These are phyloP conservation scores for Paxillus rubicundulus DNA, from an alignment of 768 basidiomycete genomes.

Conservation along the genomic window DNA sequence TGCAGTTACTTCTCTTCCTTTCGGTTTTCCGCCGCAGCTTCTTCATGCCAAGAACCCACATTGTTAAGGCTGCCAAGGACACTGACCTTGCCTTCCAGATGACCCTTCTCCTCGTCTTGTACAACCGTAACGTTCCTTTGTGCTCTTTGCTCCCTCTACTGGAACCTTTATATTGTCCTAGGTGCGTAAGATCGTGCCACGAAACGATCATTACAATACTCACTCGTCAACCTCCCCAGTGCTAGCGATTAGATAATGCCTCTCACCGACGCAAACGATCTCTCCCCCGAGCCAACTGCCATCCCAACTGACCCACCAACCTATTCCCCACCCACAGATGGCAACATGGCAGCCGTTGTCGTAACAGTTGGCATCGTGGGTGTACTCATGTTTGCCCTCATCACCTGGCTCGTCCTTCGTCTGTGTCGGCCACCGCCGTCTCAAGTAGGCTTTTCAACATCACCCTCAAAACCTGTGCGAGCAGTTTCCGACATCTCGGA, in stretches of 20 bases:
- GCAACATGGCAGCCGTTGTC: conserved; percentile 22
- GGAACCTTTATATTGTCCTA: not conserved
- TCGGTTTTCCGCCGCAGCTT: not conserved
- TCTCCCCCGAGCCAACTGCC: conserved; percentile 2
- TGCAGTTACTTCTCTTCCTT: not conserved
- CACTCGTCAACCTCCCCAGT: not conserved
- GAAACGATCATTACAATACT: not conserved
- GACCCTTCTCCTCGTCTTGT: not conserved
- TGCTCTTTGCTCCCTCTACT: not conserved
- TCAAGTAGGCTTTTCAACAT: not conserved
- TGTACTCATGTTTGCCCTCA: conserved; percentile 21
- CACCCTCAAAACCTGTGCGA: not conserved
- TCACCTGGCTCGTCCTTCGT: conserved; percentile 25
- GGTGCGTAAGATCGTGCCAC: not conserved
- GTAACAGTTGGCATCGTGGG: conserved; percentile 26
- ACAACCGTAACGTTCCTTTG: not conserved
- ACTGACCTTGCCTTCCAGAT: conserved; percentile 1
- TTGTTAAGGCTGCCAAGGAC: too few relatives aligned
- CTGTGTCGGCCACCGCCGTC: conserved; percentile 15
- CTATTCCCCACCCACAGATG: conserved; percentile 14
- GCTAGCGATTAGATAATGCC: conserved; percentile 5
- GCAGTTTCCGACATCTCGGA: conserved; percentile 10
- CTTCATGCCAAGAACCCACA: not conserved
- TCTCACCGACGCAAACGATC: conserved; percentile 5
- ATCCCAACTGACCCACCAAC: conserved; percentile 8